A percentile compares a stretch with the other conserved stretches of the same genome.
Evolutionary conservation across 176 grass and related monocot species (phyloP).

Genomic region (Rhynchospora pubera): DNA sequence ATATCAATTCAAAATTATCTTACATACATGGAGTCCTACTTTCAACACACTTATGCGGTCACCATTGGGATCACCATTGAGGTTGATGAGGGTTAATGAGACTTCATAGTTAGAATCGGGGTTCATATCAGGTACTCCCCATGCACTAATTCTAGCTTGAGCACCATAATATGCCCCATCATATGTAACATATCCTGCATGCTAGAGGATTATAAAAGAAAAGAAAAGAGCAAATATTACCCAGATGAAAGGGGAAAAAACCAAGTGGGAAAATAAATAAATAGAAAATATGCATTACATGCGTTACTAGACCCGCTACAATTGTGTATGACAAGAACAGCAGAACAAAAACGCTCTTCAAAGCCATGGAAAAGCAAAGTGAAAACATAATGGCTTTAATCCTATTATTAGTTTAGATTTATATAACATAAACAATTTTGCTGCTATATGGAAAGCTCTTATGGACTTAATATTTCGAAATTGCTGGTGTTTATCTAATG

Average conservation of each 20-base stretch:
- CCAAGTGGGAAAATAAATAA: background rate
- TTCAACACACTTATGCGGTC: background rate
- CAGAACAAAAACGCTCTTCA: background rate
- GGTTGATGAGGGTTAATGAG: background rate
- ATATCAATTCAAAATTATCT: background rate
- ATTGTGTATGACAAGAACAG: background rate
- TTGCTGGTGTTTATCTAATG: too few relatives aligned
- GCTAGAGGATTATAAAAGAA: background rate
- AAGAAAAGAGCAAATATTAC: too few relatives aligned
- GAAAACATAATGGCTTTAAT: too few relatives aligned
- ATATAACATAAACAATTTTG: too few relatives aligned
- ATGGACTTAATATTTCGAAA: too few relatives aligned
- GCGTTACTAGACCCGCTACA: too few relatives aligned
- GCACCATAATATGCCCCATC: background rate
- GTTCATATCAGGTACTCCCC: background rate
- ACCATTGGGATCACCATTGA: too few relatives aligned
- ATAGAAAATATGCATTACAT: too few relatives aligned
- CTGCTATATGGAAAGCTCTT: too few relatives aligned
- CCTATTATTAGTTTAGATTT: too few relatives aligned
- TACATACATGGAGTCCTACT: background rate
- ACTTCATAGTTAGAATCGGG: background rate
- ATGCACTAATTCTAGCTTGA: background rate
- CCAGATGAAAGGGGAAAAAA: background rate
- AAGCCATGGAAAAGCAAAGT: background rate
- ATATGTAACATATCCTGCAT: background rate